Evolutionary conservation across 2,329 filamentous ascomycete genomes (phyloP).

Genomic region (Colletotrichum sp.): DNA sequence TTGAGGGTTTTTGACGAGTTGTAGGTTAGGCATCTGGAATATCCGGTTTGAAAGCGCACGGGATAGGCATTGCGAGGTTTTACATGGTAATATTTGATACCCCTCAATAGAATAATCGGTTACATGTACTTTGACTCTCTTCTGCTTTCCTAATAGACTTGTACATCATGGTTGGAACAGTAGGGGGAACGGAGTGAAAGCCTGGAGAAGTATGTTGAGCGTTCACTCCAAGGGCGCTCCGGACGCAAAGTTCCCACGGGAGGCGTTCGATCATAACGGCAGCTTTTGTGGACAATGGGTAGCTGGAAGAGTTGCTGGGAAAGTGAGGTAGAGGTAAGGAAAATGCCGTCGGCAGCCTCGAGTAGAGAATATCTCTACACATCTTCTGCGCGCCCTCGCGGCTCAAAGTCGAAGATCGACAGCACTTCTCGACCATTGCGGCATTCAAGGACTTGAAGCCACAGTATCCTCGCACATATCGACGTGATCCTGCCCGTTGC

Average conservation of each 20-base stretch:
- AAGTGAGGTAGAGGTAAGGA: not conserved
- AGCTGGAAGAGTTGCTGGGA: not conserved
- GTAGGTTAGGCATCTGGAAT: conserved; percentile 27
- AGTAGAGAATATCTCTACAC: not conserved
- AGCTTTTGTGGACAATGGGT: not conserved
- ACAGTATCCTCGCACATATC: not conserved
- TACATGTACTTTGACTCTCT: not conserved
- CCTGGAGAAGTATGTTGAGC: not conserved
- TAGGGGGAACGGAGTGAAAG: not conserved
- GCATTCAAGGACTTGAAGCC: not conserved
- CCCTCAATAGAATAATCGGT: not conserved
- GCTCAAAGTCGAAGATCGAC: not conserved
- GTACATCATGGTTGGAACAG: not conserved
- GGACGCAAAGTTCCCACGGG: not conserved
- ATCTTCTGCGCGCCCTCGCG: not conserved
- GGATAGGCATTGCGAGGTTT: not conserved
- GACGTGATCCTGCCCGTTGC: not conserved
- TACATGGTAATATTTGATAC: conserved; percentile 13
- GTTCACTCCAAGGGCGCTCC: not conserved
- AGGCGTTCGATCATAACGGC: not conserved
- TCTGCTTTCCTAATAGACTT: not conserved
- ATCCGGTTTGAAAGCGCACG: not conserved
- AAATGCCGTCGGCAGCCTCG: not conserved
- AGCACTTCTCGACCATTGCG: not conserved
- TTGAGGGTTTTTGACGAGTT: conserved; percentile 53